Percentiles rank a stretch among this genome's conserved stretches.
These are phyloP conservation scores for Centrapalus pauciflorus DNA, from an alignment of 129 eudicot genomes.

Conservation along the genomic window DNA sequence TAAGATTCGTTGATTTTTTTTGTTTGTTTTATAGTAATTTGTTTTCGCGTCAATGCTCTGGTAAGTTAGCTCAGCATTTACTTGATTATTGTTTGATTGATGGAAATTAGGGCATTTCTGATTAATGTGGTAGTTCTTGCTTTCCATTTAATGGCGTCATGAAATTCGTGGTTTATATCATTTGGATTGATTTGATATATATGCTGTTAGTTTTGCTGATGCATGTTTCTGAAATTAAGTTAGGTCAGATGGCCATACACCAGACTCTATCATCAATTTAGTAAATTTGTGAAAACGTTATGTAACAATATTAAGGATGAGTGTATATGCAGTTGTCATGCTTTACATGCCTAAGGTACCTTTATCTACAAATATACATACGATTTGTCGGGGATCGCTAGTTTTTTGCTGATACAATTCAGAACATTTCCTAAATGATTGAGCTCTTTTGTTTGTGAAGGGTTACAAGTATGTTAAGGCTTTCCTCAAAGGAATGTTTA, in stretches of 20 bases:
- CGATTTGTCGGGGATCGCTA: neutral
- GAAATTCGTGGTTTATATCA: neutral
- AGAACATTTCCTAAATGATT: neutral
- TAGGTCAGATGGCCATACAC: neutral
- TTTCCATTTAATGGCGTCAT: neutral
- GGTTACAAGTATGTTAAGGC: neutral
- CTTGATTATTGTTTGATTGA: neutral
- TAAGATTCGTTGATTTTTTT: conserved; percentile 20
- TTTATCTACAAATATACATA: neutral
- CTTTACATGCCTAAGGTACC: neutral
- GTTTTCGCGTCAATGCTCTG: conserved; percentile 1
- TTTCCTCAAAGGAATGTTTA: neutral
- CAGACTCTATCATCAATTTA: too few relatives aligned
- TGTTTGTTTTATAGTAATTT: neutral
- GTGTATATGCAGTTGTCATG: neutral
- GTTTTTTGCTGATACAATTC: neutral
- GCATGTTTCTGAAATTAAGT: conserved; percentile 3
- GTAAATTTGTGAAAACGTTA: neutral
- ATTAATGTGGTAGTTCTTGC: neutral
- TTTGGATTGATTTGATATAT: neutral
- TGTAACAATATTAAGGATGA: neutral
- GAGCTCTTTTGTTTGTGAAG: neutral
- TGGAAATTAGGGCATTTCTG: conserved; percentile 11
- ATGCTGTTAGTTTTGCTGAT: neutral
- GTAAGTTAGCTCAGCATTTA: neutral